Evolutionary conservation across 2,329 filamentous ascomycete species (phyloP), one percentile per base, ranked within the genome.

Genomic region (Phialemoniopsis sp.): DNA sequence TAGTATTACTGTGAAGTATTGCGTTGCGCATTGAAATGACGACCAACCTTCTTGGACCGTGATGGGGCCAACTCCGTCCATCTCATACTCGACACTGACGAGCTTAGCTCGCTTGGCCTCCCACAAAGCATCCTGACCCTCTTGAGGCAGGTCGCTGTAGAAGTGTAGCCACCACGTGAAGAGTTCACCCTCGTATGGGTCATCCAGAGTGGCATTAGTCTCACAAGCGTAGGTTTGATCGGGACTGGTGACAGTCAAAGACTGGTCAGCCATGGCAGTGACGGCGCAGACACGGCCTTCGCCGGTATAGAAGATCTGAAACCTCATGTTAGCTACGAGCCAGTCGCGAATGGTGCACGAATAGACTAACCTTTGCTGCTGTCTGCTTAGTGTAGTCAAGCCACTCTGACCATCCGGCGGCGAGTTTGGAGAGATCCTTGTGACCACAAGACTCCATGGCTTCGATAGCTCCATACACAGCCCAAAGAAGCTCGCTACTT

Each of bases 101-200:
- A 67, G 35, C 45, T 66, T 60, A 2, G 55, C 52, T 32, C 59
- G 51, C 51, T 68, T 68, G 10, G 48, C 52, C 13, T 56, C 50
- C 65, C 64, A 68, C 0, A 68, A 47, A 6, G 53, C 46, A 6
- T 59, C 36, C 37, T 60, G 63, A 4, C 67, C 61, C 0, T 50
- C 39, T 13, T 51, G 44, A 3, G 55, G 51, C 16, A 68, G 18
- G 5, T 47, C 47, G 4, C 54, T 53, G 29, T 66, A 67, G 41
- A 68, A 61, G 32, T 67, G 56, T 9, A 68, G 46, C 40, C 62
- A 67, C 32, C 59, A 66, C 0, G 62, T 61, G 29, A 68, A 58
- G 1, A 68, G 54, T 43, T 68, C 65, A 32, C 65, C 65, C 41
- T 68, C 65, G 33, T 65, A 68, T 2, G 65, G 65, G 37, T 68